phyloP scores from a whole-genome alignment of 129 eudicot genomes.

The Tanacetum coccineum region DNA sequence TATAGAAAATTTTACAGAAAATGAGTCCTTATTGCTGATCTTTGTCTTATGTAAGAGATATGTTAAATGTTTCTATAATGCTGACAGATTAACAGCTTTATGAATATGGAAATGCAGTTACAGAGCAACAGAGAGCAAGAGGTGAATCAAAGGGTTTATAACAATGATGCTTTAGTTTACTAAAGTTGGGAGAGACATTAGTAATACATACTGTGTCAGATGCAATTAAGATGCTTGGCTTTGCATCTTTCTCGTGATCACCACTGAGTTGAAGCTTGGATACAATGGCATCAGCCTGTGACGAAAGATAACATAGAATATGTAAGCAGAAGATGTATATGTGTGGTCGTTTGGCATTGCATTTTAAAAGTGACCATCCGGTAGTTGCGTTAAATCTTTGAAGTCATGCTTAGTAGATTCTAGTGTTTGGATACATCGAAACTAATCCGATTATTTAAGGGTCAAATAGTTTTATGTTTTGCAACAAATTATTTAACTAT shows the following conservation, averaged over 20 bases:
- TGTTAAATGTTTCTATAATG: too few species aligned
- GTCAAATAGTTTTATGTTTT: too few species aligned
- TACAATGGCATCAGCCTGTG: conserved; percentile 76
- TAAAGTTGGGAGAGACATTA: conserved; percentile 1
- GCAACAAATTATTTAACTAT: neutral
- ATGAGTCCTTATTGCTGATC: neutral
- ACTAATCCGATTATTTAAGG: too few species aligned
- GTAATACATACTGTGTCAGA: conserved; percentile 67
- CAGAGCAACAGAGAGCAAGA: too few species aligned
- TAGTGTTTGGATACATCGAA: too few species aligned
- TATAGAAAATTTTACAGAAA: conserved; percentile 5
- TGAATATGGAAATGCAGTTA: too few species aligned
- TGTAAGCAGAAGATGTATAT: neutral
- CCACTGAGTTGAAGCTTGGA: conserved; percentile 49
- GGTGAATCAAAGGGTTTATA: too few species aligned
- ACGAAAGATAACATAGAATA: conserved; percentile 6
- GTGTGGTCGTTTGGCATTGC: neutral
- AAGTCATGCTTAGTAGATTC: too few species aligned
- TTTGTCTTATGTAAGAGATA: too few species aligned
- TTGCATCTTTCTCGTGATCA: conserved; percentile 45
- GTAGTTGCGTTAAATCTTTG: neutral
- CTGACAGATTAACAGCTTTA: too few species aligned
- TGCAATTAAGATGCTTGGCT: conserved; percentile 54
- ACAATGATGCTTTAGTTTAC: too few species aligned
- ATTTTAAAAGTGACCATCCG: neutral